Conservation (phyloP, 257 asterid species). For the Primulina eburnea region DNA sequence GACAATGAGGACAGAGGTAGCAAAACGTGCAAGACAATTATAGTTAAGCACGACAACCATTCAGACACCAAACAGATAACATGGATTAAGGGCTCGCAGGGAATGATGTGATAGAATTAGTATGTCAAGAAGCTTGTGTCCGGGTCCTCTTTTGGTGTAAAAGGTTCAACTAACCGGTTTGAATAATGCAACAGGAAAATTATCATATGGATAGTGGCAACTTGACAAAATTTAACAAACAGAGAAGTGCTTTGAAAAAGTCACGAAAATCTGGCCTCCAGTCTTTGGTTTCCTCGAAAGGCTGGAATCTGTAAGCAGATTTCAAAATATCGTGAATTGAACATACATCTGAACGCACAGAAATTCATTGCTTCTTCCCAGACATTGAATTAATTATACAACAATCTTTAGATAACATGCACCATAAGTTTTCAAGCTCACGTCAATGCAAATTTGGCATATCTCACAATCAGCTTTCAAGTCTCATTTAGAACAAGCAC, state of each 20-base stretch:
- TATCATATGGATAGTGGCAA: not conserved
- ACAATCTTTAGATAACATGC: too few relatives aligned
- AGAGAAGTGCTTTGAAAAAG: not conserved
- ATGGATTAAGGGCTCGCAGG: not conserved
- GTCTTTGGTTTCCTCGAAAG: not conserved
- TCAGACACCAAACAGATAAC: not conserved
- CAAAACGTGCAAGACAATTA: not conserved
- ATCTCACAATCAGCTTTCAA: not conserved
- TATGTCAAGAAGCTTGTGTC: not conserved
- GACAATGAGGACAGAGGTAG: constrained; percentile 13
- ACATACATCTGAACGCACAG: too few relatives aligned
- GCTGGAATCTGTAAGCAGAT: not conserved
- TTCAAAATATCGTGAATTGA: too few relatives aligned
- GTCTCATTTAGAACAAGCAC: not conserved
- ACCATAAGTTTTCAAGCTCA: too few relatives aligned
- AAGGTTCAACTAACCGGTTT: not conserved
- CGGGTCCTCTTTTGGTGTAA: not conserved
- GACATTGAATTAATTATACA: too few relatives aligned
- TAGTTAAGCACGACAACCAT: not conserved
- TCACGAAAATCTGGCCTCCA: not conserved
- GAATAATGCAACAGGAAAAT: not conserved
- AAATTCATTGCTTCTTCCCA: too few relatives aligned
- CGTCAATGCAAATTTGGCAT: not conserved
- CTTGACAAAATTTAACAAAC: not conserved
- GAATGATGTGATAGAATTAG: not conserved